Evolutionary conservation across 768 basidiomycete genomes (phyloP), one percentile per base, ranked within the genome.

Genomic region (Russula abietina): DNA sequence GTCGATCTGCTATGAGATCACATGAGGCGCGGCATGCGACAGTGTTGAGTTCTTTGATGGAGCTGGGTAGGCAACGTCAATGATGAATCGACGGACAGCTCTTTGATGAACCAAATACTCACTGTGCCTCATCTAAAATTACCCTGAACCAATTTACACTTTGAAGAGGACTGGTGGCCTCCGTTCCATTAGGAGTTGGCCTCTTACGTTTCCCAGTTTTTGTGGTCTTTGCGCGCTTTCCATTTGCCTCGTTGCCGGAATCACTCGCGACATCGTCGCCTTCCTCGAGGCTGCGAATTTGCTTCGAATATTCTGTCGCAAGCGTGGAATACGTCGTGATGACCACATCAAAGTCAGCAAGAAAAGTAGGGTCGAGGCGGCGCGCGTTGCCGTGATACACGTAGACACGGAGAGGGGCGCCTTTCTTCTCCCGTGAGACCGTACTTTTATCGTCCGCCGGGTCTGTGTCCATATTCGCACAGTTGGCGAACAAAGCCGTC

Each of bases 291-390:
- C 85, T 89, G 70, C 84, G 80, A 60, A 76, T 84, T 74, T 98
- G 95, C 72, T 90, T 96, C 17, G 93, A 95, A 72, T 82, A 98
- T 72, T 99, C 97, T 14, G 91, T 89, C 1, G 95, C 96, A 43
- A 99, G 79, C 0, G 97, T 98, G 32, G 93, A 89, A 74, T 93
- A 99, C 2, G 94, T 98, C 5, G 97, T 99, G 73, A 99, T 92
- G 61, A 99, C 95, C 24, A 93, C 89, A 75, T 99, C 97, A 73
- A 98, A 96, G 72, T 95, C 87, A 22, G 92, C 89, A 50, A 99
- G 79, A 71, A 89, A 93, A 17, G 81, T 74, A n/a, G 93, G 84
- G 71, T 98, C 93, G 24, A 88, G 85, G 33, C 88, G 82, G 45
- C 97, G 86, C 24, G 88, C 80, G 72, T 92, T 89, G 43, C 97